phyloP scores from a whole-genome alignment of 139 green algal genomes.

The Haematococcus lacustris region DNA sequence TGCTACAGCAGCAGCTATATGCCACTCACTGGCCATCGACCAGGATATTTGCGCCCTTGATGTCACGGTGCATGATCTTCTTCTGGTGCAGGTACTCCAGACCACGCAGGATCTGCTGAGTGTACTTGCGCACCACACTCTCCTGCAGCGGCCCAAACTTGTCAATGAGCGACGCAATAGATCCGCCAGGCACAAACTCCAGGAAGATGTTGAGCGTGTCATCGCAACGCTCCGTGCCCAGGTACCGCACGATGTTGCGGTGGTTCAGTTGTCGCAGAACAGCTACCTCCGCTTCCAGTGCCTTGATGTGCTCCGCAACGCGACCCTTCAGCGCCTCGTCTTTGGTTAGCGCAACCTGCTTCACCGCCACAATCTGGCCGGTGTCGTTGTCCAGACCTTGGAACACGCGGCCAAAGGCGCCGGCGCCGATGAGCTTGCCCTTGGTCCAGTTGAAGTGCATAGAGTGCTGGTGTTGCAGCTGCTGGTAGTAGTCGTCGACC shows the following conservation, averaged over 20 bases:
- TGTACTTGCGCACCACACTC: constrained; percentile 68
- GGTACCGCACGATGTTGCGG: constrained; percentile 92
- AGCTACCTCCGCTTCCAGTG: constrained; percentile 77
- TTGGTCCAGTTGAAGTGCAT: constrained; percentile 64
- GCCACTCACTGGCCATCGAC: constrained; percentile 50
- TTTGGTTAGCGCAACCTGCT: constrained; percentile 74
- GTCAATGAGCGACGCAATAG: constrained; percentile 80
- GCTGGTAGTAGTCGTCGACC: background rate
- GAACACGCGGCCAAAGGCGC: constrained; percentile 86
- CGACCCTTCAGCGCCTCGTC: constrained; percentile 32
- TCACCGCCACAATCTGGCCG: constrained; percentile 89
- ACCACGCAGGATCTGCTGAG: constrained; percentile 69
- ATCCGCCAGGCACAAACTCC: constrained; percentile 91
- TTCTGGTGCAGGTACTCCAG: constrained; percentile 90
- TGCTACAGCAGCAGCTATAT: background rate
- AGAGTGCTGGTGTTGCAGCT: background rate
- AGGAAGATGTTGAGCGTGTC: constrained; percentile 93
- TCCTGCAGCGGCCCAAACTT: constrained; percentile 73
- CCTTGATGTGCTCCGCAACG: constrained; percentile 61
- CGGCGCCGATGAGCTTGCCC: constrained; percentile 83
- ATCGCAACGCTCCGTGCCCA: constrained; percentile 70
- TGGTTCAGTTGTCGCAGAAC: constrained; percentile 77
- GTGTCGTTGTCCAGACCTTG: constrained; percentile 81
- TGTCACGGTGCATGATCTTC: constrained; percentile 80
- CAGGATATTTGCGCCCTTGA: constrained; percentile 90